A percentile compares a stretch with the other conserved stretches of the same genome.
Conservation (phyloP, 345 rosid genomes). For the Crucihimalaya himalaica region DNA sequence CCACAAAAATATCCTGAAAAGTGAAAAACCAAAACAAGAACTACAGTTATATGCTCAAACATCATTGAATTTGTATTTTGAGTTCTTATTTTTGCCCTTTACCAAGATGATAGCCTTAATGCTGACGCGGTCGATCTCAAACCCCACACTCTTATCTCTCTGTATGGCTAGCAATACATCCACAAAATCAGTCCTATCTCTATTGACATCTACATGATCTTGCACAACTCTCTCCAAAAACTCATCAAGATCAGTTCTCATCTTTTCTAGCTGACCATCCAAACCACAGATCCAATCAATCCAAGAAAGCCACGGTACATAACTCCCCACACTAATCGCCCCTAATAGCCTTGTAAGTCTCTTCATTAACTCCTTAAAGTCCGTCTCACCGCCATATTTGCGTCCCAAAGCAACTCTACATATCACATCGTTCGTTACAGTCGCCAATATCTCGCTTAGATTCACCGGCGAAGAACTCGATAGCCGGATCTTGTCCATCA, state of each 20-base stretch:
- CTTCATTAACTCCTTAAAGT: constrained; percentile 39
- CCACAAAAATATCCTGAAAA: constrained; percentile 43
- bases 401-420: constrained; percentile 56
- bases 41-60: not conserved
- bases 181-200: constrained; percentile 11
- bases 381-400: constrained; percentile 46
- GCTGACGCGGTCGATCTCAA: constrained; percentile 31
- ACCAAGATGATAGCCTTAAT: constrained; percentile 54
- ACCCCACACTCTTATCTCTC: constrained; percentile 34
- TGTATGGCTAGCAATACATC: constrained; percentile 34
- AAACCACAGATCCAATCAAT: constrained; percentile 35
- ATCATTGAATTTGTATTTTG: not conserved
- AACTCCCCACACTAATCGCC: constrained; percentile 40
- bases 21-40: not conserved
- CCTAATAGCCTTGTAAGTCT: constrained; percentile 43
- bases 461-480: constrained; percentile 34
- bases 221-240: constrained; percentile 31
- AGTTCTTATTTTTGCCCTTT: not conserved
- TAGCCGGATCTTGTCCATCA: constrained; percentile 34
- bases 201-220: constrained; percentile 6
- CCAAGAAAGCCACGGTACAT: constrained; percentile 58
- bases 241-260: constrained; percentile 31
- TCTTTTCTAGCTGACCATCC: constrained; percentile 22
- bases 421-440: constrained; percentile 46
- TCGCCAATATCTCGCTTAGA: constrained; percentile 41